Percentiles rank a stretch among this genome's conserved stretches.
Conservation (phyloP, 805 yeast genomes). For the Ogataea pignaliae region DNA sequence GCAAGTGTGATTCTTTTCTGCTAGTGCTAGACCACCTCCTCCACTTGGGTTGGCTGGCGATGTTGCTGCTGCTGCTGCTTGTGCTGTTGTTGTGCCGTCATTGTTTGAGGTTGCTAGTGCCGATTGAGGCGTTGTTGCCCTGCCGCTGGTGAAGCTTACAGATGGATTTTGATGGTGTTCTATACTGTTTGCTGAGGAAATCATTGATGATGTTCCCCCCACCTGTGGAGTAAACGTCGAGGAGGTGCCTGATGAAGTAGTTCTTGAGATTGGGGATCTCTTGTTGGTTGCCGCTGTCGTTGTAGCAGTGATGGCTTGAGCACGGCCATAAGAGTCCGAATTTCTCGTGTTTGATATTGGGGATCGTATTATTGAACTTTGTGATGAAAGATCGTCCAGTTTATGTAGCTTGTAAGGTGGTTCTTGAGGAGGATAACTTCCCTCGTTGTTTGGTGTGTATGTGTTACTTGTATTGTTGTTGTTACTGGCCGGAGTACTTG, state of each 20-base stretch:
- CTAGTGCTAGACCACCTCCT: background rate
- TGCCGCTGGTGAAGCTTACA: background rate
- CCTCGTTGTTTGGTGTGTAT: background rate
- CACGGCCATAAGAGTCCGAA: background rate
- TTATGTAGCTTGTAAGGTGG: slow-evolving; percentile 6
- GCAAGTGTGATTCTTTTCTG: slow-evolving; percentile 38
- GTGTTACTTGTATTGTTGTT: background rate
- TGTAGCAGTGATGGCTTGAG: background rate
- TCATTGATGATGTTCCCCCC: too few species aligned
- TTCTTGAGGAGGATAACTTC: background rate
- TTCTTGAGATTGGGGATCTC: background rate
- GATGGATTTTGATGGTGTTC: too few species aligned
- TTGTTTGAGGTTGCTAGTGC: too few species aligned
- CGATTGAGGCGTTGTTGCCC: too few species aligned
- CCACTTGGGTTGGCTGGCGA: background rate
- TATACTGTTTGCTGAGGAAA: too few species aligned
- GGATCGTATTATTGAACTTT: slow-evolving; percentile 18
- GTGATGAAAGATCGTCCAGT: slow-evolving; percentile 2
- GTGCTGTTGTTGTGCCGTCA: too few species aligned
- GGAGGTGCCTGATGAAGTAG: background rate
- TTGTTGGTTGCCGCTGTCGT: background rate
- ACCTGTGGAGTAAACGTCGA: too few species aligned
- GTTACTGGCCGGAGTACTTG: too few species aligned
- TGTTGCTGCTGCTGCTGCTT: too few species aligned
- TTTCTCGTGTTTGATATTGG: background rate